Evolutionary conservation across 306 rosid species (phyloP), one percentile per base, ranked within the genome.

Genomic region (Luffa aegyptiaca): DNA sequence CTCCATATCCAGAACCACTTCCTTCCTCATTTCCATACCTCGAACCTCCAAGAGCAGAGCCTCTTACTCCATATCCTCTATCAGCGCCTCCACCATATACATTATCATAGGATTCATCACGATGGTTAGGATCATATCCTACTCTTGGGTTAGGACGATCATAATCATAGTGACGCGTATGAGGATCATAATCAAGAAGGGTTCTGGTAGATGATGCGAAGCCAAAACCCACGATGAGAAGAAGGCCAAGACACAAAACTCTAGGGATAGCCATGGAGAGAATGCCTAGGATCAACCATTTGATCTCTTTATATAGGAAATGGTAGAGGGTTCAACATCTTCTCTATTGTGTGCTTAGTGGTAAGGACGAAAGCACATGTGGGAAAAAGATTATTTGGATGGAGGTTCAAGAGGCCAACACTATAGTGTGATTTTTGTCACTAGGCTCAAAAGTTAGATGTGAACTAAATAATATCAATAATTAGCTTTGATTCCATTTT

Each of bases 131-230:
- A 37, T 58, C 39, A 20, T 79, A n/a, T 9, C 69, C 80, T 17
- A 37, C 45, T 20, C 58, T 82, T 55, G 73, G 73, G 18, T 4
- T 39, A 8, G 73, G 73, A 9, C 51, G 63, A 59, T 81, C 87
- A 8, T 31, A 52, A 17, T 80, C 83, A 16, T 84, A 79, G 64
- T 84, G 16, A 82, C 13, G 71, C 16, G 73, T 6, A 13, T 21
- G 46, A 8, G 77, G 81, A n/a, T 81, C 90, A 84, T 80, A 77
- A 46, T 76, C 82, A 44, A 93, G 90, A n/a, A 89, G 81, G 21
- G 84, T 73, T 86, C 97, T 83, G 49, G 86, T 84, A 0, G 94
- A 91, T 6, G 94, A 90, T 78, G 92, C 85, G 42, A 88, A 26
- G 2, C 92, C 89, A 4, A 90, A 44, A 75, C 87, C 80, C 71